A percentile compares a stretch with the other conserved stretches of the same genome.
These are phyloP conservation scores for Cucumis sativus DNA, from an alignment of 306 rosid genomes.

Conservation along the genomic window Cucumber_9930_V3 NC_026656.2:21013501-21014000, in stretches of 20 bases:
- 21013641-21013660: not conserved
- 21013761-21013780: conserved; percentile 60
- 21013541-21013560: not conserved
- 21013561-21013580: not conserved
- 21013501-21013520: not conserved
- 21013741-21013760: conserved; percentile 81
- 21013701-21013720: conserved; percentile 94
- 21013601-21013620: not conserved
- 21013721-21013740: conserved; percentile 97
- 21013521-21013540: not conserved
- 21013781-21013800: conserved; percentile 71
- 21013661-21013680: not conserved
- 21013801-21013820: conserved; percentile 56
- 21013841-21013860: conserved; percentile 80
- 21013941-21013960: conserved; percentile 9
- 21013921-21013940: not conserved
- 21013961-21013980: conserved; percentile 50
- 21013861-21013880: not conserved
- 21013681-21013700: conserved; percentile 16
- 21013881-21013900: not conserved
- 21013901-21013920: not conserved
- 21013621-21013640: not conserved
- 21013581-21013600: not conserved
- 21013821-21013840: conserved; percentile 96
- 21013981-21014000: conserved; percentile 42